Conservation (phyloP, 129 eudicot genomes). For the Helianthus annuus region DNA sequence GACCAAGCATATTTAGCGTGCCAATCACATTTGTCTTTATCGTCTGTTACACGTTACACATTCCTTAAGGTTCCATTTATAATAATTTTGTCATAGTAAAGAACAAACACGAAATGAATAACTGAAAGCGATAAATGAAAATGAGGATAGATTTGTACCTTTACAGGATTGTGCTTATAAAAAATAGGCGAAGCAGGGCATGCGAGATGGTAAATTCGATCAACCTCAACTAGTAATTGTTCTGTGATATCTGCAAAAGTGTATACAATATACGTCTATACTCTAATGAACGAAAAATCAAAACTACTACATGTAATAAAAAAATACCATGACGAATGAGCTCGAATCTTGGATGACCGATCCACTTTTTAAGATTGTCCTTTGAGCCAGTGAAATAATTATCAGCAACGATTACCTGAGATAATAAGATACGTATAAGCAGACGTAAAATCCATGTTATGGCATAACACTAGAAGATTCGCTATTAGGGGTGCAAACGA, state of each 20-base stretch:
- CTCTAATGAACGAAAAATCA: not conserved
- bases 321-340: conserved; percentile 83
- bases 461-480: not conserved
- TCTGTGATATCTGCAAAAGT: conserved; percentile 78
- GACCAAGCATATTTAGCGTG: conserved; percentile 87
- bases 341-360: conserved; percentile 95
- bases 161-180: conserved; percentile 91
- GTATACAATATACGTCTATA: not conserved
- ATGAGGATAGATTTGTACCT: conserved; percentile 44
- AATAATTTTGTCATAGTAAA: conserved; percentile 2
- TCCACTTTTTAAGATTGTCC: conserved; percentile 84
- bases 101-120: not conserved
- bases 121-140: not conserved
- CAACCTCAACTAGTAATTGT: conserved; percentile 77
- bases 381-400: conserved; percentile 93
- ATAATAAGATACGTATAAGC: conserved; percentile 1
- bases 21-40: conserved; percentile 94
- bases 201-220: conserved; percentile 86
- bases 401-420: conserved; percentile 86
- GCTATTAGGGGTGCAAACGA: no score
- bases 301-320: conserved; percentile 9
- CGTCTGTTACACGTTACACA: conserved; percentile 53
- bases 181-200: conserved; percentile 97
- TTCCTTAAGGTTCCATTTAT: not conserved
- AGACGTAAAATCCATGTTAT: not conserved